Conservation (phyloP, 2,329 filamentous ascomycete genomes). For the Phoma sp. region DNA sequence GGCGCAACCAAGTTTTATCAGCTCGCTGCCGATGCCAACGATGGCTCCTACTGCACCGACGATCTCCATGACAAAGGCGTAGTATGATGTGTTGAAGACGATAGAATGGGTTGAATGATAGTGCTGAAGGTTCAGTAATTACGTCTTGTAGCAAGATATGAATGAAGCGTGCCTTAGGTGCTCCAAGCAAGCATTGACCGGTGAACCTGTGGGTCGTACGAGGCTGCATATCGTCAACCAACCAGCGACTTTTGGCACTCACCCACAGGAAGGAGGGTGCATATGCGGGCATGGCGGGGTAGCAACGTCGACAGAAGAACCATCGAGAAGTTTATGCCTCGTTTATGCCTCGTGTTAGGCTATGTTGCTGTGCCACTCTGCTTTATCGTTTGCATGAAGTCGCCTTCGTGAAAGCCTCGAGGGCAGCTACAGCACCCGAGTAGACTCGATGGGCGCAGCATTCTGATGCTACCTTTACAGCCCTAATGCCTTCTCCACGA, state of each 20-base stretch:
- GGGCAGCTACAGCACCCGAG: no score
- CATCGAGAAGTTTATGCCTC: neutral
- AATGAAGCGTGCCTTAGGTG: neutral
- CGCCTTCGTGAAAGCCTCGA: no score
- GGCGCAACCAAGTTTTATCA: neutral
- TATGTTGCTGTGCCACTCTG: no score
- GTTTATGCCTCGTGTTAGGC: neutral
- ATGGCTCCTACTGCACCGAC: neutral
- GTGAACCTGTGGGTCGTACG: neutral
- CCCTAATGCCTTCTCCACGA: neutral
- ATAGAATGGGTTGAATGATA: no score
- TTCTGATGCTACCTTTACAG: no score
- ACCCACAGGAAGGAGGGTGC: neutral
- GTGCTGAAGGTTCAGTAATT: no score
- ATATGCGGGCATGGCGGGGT: constrained; percentile 4
- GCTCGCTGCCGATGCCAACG: neutral
- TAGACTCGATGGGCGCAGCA: no score
- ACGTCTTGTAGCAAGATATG: no score
- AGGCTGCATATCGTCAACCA: neutral
- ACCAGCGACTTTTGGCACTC: neutral
- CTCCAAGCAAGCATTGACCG: neutral
- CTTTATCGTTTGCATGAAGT: no score
- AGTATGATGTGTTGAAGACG: no score
- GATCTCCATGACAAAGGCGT: neutral
- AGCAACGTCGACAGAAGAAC: neutral